Conservation (phyloP, 176 grass and related monocot genomes). For the Typha latifolia region DNA sequence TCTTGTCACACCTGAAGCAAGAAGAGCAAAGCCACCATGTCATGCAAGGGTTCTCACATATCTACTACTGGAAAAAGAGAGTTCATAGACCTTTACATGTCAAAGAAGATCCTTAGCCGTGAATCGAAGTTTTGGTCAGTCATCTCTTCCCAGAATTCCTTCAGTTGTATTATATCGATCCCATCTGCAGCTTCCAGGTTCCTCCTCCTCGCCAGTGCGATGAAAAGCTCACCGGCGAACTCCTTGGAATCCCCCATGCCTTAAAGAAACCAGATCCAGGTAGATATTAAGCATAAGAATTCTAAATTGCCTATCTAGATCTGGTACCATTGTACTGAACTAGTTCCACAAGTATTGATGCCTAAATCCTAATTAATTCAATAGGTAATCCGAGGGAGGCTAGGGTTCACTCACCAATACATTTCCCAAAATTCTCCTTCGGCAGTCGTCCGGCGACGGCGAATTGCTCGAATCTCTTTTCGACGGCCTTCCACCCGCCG, state of each 20-base stretch:
- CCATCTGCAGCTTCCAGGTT: slow-evolving; percentile 45
- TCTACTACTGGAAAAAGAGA: background rate
- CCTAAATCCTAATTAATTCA: background rate
- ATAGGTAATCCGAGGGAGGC: background rate
- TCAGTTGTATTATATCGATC: slow-evolving; percentile 65
- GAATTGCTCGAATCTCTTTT: slow-evolving; percentile 71
- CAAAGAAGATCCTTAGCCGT: slow-evolving; percentile 88
- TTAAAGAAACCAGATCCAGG: slow-evolving; percentile 9
- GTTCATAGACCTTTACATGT: slow-evolving; percentile 50
- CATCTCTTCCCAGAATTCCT: slow-evolving; percentile 99
- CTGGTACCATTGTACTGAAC: background rate
- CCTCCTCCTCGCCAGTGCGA: slow-evolving; percentile 56
- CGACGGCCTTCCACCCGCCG: slow-evolving; percentile 72
- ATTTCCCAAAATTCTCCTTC: slow-evolving; percentile 88
- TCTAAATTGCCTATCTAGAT: background rate
- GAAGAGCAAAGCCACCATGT: slow-evolving; percentile 3
- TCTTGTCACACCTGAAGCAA: slow-evolving; percentile 82
- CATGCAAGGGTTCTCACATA: background rate
- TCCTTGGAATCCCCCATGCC: slow-evolving; percentile 99
- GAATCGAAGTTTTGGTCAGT: slow-evolving; percentile 96
- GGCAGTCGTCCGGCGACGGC: slow-evolving; percentile 35
- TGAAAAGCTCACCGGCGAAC: slow-evolving; percentile 83
- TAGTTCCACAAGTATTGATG: background rate
- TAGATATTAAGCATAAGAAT: background rate
- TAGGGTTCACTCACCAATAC: slow-evolving; percentile 57